Evolutionary conservation across 306 rosid species (phyloP).

Genomic region (Gynostemma pentaphyllum): DNA sequence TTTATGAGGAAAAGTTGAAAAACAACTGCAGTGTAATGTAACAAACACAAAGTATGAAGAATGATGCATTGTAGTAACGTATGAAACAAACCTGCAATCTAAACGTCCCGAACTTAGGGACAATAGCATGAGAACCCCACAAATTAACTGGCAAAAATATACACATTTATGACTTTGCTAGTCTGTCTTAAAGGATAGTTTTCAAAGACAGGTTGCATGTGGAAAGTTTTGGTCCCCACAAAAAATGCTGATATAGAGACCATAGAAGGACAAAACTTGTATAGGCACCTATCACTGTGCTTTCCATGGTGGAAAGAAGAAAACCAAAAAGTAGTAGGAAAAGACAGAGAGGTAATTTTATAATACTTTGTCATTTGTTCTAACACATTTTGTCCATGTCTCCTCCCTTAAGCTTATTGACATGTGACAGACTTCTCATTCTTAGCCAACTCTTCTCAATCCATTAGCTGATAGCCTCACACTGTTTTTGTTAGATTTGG

Average conservation of each 20-base stretch:
- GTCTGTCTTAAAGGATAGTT: conserved; percentile 4
- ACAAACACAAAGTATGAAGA: too few species aligned
- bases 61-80: too few species aligned
- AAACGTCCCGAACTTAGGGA: conserved; percentile 1
- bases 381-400: conserved; percentile 10
- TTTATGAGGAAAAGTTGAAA: too few species aligned
- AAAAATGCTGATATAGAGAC: background rate
- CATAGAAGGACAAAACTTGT: background rate
- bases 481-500: background rate
- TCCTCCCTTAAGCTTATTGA: conserved; percentile 1
- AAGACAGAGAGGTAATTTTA: conserved; percentile 13
- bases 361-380: conserved; percentile 7
- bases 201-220: conserved; percentile 3
- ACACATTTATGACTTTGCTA: conserved; percentile 7
- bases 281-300: background rate
- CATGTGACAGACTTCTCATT: conserved; percentile 12
- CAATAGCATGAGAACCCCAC: conserved; percentile 10
- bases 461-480: background rate
- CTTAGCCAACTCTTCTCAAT: background rate
- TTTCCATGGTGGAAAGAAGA: conserved; percentile 7
- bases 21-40: too few species aligned
- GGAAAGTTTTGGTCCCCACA: conserved; percentile 8
- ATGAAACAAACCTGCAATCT: too few species aligned
- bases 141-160: conserved; percentile 10
- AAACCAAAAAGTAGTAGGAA: background rate